Conservation (phyloP, 306 rosid species). For the Luffa acutangula region DNA sequence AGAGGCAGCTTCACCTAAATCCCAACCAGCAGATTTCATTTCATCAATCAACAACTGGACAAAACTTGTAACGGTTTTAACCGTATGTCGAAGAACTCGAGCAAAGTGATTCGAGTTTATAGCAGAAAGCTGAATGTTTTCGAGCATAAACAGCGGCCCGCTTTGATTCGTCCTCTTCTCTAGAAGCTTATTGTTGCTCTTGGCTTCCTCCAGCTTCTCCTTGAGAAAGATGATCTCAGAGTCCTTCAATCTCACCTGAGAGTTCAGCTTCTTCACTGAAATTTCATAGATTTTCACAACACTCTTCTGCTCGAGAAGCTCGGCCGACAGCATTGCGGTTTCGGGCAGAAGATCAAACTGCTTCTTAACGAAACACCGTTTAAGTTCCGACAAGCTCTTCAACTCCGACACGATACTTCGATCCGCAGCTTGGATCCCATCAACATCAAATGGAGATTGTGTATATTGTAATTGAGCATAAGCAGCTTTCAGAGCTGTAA, state of each 20-base stretch:
- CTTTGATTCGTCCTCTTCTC: constrained; percentile 66
- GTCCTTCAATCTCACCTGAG: constrained; percentile 65
- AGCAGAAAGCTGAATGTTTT: constrained; percentile 49
- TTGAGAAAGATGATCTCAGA: constrained; percentile 59
- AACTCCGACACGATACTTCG: constrained; percentile 39
- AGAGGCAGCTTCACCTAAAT: constrained; percentile 47
- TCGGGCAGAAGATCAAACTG: constrained; percentile 65
- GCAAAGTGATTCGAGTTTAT: constrained; percentile 47
- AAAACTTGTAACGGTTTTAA: constrained; percentile 43
- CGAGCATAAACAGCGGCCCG: constrained; percentile 33
- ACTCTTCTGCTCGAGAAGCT: constrained; percentile 66
- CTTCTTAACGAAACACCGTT: constrained; percentile 60
- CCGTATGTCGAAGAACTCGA: constrained; percentile 45
- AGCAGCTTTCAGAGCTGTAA: constrained; percentile 62
- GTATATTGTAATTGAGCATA: constrained; percentile 69
- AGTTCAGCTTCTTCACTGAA: constrained; percentile 57
- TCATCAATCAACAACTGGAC: constrained; percentile 49
- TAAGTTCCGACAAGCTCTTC: constrained; percentile 69
- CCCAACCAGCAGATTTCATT: constrained; percentile 58
- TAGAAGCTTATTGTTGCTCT: constrained; percentile 33
- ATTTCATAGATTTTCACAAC: constrained; percentile 49
- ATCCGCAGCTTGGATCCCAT: constrained; percentile 74
- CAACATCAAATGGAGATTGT: constrained; percentile 68
- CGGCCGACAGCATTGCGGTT: constrained; percentile 40
- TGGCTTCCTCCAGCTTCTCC: constrained; percentile 62